phyloP scores from a whole-genome alignment of 805 yeast species.

The Blastobotrys attinorum region DNA sequence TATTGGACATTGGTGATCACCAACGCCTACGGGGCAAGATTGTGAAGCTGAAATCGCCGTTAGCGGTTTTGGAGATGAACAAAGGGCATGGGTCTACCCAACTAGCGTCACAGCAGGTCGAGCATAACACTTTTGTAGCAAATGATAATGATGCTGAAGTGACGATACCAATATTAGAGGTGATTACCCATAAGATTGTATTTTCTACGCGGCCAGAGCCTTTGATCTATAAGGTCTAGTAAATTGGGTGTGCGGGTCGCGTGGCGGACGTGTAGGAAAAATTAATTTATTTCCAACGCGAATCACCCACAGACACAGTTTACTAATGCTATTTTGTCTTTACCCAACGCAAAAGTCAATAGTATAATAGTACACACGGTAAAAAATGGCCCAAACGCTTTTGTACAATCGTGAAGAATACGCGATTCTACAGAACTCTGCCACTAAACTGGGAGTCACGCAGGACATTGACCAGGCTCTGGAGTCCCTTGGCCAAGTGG shows the following conservation, averaged over 20 bases:
- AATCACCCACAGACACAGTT: no score
- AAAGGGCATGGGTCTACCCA: background rate
- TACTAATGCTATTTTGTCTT: no score
- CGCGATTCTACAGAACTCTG: no score
- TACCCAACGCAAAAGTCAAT: background rate
- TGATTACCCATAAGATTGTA: constrained; percentile 16
- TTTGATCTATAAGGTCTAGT: constrained; percentile 9
- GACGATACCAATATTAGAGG: constrained; percentile 17
- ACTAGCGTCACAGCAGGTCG: background rate
- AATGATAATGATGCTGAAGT: constrained; percentile 5
- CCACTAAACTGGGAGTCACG: background rate
- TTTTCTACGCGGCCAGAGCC: constrained; percentile 20
- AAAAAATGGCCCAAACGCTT: no score
- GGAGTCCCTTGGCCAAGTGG: background rate
- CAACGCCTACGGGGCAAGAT: constrained; percentile 19
- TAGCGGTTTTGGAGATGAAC: constrained; percentile 16
- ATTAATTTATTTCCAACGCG: background rate
- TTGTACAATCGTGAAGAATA: background rate
- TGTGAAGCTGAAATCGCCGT: constrained; percentile 14
- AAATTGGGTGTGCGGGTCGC: no score
- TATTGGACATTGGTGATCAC: constrained; percentile 16
- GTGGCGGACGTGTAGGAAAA: no score
- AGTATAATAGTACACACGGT: background rate
- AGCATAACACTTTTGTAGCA: background rate
- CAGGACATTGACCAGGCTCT: background rate